Conservation (phyloP, 257 asterid genomes). For the Avicennia marina region DNA sequence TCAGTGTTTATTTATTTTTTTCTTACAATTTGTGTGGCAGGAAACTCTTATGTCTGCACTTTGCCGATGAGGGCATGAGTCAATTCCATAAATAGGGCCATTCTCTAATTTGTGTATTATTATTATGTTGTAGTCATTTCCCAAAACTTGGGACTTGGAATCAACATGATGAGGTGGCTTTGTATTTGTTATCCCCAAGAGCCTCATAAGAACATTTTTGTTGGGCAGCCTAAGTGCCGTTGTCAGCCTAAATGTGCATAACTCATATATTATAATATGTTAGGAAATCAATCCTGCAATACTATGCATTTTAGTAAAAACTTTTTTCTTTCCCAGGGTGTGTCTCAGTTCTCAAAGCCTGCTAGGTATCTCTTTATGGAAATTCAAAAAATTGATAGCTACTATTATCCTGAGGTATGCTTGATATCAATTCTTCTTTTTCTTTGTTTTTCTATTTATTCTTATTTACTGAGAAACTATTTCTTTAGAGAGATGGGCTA, state of each 20-base stretch:
- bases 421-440: slow-evolving; percentile 1
- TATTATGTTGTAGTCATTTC: too few species aligned
- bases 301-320: not conserved
- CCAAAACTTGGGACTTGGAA: too few species aligned
- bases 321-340: slow-evolving; percentile 43
- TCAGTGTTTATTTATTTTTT: too few species aligned
- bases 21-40: too few species aligned
- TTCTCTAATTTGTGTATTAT: too few species aligned
- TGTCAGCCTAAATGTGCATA: too few species aligned
- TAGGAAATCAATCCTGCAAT: too few species aligned
- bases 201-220: not conserved
- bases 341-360: slow-evolving; percentile 65
- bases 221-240: too few species aligned
- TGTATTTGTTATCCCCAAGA: not conserved
- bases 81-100: not conserved
- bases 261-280: too few species aligned
- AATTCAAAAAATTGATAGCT: slow-evolving; percentile 71
- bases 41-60: not conserved
- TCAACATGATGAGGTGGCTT: too few species aligned
- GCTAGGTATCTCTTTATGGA: slow-evolving; percentile 64
- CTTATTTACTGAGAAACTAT: not conserved
- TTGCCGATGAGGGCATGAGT: not conserved
- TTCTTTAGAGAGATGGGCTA: not conserved
- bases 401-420: slow-evolving; percentile 75
- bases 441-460: not conserved